Percentiles rank a stretch among this genome's conserved stretches.
Evolutionary conservation across 2,329 filamentous ascomycete genomes (phyloP).

Genomic region (Aspergillus quadrilineatus): DNA sequence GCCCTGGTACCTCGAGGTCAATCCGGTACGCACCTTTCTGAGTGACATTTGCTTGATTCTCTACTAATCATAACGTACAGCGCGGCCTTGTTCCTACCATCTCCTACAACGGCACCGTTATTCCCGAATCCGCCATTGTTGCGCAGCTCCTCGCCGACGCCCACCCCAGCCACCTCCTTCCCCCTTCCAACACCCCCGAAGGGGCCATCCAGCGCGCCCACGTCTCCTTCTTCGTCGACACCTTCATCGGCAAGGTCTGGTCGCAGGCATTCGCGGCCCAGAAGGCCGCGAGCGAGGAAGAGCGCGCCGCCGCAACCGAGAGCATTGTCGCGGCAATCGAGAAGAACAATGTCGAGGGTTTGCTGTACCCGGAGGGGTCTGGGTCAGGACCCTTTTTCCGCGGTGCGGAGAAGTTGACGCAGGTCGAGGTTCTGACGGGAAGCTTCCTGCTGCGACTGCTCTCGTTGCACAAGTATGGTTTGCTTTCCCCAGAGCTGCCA

Average conservation of each 20-base stretch:
- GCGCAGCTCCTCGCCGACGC: constrained; percentile 68
- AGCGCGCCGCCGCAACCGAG: constrained; percentile 50
- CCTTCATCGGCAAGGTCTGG: constrained; percentile 64
- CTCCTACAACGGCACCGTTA: constrained; percentile 66
- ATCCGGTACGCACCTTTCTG: constrained; percentile 54
- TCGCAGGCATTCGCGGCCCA: constrained; percentile 49
- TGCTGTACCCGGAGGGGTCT: constrained; percentile 51
- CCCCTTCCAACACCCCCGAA: constrained; percentile 54
- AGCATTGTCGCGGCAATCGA: constrained; percentile 57
- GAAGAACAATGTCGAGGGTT: constrained; percentile 75
- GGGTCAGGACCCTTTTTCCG: constrained; percentile 60
- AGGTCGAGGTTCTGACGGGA: constrained; percentile 61
- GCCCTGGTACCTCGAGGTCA: constrained; percentile 71
- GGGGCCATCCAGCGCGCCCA: constrained; percentile 63
- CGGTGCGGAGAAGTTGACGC: constrained; percentile 62
- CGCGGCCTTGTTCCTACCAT: constrained; percentile 74
- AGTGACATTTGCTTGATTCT: no score
- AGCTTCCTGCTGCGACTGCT: constrained; percentile 66
- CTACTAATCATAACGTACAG: constrained; percentile 23
- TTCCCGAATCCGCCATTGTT: constrained; percentile 74
- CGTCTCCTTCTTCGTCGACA: constrained; percentile 70
- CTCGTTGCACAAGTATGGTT: constrained; percentile 50
- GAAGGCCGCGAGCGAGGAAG: constrained; percentile 50
- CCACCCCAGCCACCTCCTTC: constrained; percentile 65
- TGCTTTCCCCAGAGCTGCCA: constrained; percentile 51